These are phyloP conservation scores for Cladophialophora psammophila DNA, from an alignment of 2,329 filamentous ascomycete genomes.

Conservation along the genomic window DNA sequence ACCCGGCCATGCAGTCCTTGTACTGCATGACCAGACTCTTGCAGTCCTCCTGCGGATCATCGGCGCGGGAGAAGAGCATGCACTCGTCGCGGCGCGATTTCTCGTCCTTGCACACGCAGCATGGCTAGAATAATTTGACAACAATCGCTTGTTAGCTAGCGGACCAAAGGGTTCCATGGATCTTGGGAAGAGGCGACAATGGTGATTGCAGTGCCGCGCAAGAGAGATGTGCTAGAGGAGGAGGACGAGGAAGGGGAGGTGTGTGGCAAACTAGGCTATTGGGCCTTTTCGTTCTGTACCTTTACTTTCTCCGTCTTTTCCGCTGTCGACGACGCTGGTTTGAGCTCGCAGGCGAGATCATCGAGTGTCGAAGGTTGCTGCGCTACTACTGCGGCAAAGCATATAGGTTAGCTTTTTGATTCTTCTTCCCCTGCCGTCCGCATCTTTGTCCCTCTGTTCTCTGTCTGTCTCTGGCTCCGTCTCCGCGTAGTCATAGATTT, in stretches of 20 bases:
- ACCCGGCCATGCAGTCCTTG: constrained; percentile 89
- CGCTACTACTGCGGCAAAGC: not conserved
- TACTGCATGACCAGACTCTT: constrained; percentile 83
- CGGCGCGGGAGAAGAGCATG: constrained; percentile 92
- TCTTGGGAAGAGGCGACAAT: not conserved
- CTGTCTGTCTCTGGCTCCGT: not conserved
- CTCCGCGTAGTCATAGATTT: too few species aligned
- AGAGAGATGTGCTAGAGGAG: not conserved
- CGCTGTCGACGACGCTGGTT: constrained; percentile 15
- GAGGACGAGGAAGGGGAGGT: too few species aligned
- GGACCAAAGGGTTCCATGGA: not conserved
- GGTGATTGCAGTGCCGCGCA: not conserved
- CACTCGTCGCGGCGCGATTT: constrained; percentile 94
- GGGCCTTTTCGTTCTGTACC: constrained; percentile 26
- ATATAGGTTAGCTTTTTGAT: not conserved
- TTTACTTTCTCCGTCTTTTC: constrained; percentile 39
- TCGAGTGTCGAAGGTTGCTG: constrained; percentile 29
- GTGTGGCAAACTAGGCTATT: not conserved
- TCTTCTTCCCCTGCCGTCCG: not conserved
- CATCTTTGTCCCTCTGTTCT: not conserved
- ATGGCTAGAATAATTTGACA: constrained; percentile 67
- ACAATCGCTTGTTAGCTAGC: constrained; percentile 2
- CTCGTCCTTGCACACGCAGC: constrained; percentile 97
- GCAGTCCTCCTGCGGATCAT: constrained; percentile 85
- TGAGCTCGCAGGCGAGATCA: constrained; percentile 31